phyloP scores from a whole-genome alignment of 2,329 filamentous ascomycete genomes.

The Cladobotryum mycophilum region DNA sequence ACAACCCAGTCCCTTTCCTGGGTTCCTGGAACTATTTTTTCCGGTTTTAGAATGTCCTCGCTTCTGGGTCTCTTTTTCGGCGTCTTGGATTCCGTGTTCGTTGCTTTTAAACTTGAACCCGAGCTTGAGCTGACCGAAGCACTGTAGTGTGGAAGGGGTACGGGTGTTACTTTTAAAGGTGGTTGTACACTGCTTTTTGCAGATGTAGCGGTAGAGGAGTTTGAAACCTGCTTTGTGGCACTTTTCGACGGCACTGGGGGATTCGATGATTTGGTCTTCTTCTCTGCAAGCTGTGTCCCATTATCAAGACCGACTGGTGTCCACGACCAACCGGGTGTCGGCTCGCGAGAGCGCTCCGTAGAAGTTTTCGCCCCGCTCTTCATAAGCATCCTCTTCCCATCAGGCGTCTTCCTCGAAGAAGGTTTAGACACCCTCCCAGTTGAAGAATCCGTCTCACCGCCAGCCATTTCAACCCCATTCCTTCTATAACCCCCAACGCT shows the following conservation, averaged over 20 bases:
- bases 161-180: no score
- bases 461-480: conserved; percentile 2
- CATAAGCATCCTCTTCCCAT: neutral
- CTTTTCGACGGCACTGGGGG: no score
- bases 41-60: neutral
- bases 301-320: neutral
- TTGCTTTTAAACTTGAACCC: neutral
- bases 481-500: conserved; percentile 6
- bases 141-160: no score
- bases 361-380: neutral
- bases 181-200: no score
- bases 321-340: neutral
- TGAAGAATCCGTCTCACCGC: neutral
- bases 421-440: neutral
- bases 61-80: neutral
- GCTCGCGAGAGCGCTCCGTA: neutral
- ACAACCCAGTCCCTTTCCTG: conserved; percentile 36
- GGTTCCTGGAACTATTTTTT: neutral
- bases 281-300: no score
- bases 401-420: neutral
- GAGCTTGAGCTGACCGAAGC: neutral
- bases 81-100: neutral
- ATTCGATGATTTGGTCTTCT: no score
- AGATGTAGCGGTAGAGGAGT: no score
- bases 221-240: no score